These are phyloP conservation scores for Spathaspora boniae DNA, from an alignment of 805 yeast genomes.

Conservation along the genomic window DNA sequence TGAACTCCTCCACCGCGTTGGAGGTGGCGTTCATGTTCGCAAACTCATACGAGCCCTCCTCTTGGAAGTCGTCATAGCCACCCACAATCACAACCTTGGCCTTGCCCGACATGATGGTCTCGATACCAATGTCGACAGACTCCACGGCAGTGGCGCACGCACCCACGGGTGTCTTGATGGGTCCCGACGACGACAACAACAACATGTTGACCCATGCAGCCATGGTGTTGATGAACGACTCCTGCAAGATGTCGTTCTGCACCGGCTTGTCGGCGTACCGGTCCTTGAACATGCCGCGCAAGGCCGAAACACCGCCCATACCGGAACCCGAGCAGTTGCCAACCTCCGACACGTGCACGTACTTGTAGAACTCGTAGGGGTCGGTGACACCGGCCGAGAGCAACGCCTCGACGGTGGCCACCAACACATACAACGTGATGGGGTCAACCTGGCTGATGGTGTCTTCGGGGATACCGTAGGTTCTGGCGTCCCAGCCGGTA, in stretches of 20 bases:
- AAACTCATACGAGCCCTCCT: constrained; percentile 96
- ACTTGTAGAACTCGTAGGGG: constrained; percentile 97
- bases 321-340: constrained; percentile 99
- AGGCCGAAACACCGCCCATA: constrained; percentile 98
- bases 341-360: constrained; percentile 96
- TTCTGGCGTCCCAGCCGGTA: constrained; percentile 95
- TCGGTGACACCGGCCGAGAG: constrained; percentile 94
- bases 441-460: constrained; percentile 94
- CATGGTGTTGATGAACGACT: constrained; percentile 98
- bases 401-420: constrained; percentile 92
- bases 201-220: constrained; percentile 99
- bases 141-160: constrained; percentile 99
- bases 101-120: constrained; percentile 87
- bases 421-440: constrained; percentile 86
- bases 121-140: constrained; percentile 94
- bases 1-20: constrained; percentile 81
- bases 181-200: constrained; percentile 95
- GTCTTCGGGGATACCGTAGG: constrained; percentile 94
- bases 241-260: constrained; percentile 96
- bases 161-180: constrained; percentile 98
- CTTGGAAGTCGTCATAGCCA: constrained; percentile 99
- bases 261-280: constrained; percentile 91
- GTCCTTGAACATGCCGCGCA: constrained; percentile 97
- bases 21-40: constrained; percentile 99
- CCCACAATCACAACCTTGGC: constrained; percentile 97